Base-by-base conservation (phyloP, 169 alveolate genomes). In the Amoebophrya sp. region DNA sequence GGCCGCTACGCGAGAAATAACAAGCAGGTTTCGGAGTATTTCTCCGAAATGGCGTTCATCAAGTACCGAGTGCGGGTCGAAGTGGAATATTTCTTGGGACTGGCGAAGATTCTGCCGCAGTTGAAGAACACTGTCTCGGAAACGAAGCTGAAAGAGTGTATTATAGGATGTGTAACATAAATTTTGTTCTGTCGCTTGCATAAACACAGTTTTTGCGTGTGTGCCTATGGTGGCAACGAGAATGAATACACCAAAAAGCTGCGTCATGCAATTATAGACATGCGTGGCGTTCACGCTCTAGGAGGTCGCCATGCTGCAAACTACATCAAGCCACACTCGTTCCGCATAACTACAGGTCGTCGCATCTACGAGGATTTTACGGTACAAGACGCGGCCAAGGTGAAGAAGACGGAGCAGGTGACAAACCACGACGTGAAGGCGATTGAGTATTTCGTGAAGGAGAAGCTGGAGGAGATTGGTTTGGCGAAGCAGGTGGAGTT, bases 361-460 rank as follows among this genome's bases (percentile, higher is more conserved):
- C 29, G 66, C 18, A 47, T 47, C 66, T 47, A 47, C 18, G 66
- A 47, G 66, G 18, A 47, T 18, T 47, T 47, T 47, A 47, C 29
- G 29, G 18, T 47, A 47, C 18, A 7, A 7, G 66, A 47, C 66
- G 66, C 66, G 18, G 66, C 66, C 66, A 77, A 33, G 23, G 89
- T 77, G 33, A 77, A 77, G 89, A 10, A 12, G 35, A 77, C 39
- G 14, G 89, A 77, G 23, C 39, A 10, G 14, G 39, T 77, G 40
- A 77, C 89, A 10, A 77, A 77, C 39, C 89, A 77, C 39, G 89
- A 77, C 89, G 39, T 33, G 39, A 77, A 77, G 23, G 89, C 89
- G 14, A 33, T 77, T 77, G 89, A 77, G 39, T 77, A n/a, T 25
- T 77, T 77, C 40, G 32, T 77, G 32, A 77, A n/a, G 32, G 32